A percentile compares a stretch with the other conserved stretches of the same genome.
These are phyloP conservation scores for Vitrella brassicaformis DNA, from an alignment of 73 alveolate species.

Conservation along the genomic window DNA sequence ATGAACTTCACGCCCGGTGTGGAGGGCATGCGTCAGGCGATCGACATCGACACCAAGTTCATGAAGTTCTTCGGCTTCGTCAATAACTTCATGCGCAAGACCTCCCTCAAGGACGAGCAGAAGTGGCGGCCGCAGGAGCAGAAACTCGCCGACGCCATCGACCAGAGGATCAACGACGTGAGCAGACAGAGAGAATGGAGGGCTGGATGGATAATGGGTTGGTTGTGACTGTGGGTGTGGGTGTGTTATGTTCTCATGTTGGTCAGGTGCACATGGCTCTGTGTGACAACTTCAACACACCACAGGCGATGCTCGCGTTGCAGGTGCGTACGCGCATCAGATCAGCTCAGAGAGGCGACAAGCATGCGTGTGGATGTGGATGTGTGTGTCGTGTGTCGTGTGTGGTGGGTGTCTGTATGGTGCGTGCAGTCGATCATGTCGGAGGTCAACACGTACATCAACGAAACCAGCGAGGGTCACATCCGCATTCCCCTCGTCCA, in stretches of 20 bases:
- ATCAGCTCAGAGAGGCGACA: no score
- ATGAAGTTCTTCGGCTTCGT: background rate
- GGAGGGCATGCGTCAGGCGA: background rate
- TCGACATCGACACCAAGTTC: background rate
- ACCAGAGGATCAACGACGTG: no score
- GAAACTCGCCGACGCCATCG: background rate
- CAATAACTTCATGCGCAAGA: background rate
- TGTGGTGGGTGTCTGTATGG: no score
- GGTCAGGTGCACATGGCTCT: background rate
- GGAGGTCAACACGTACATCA: background rate
- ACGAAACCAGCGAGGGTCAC: background rate
- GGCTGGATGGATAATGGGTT: no score
- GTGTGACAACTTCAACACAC: background rate
- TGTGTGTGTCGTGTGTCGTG: no score
- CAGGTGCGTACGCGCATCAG: no score
- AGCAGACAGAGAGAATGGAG: no score
- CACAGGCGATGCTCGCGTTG: background rate
- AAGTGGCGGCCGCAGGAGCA: background rate
- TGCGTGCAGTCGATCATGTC: no score
- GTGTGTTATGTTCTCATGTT: no score
- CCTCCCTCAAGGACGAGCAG: background rate
- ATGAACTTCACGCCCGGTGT: conserved; percentile 58
- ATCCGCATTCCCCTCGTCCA: background rate
- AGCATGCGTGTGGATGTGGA: no score
- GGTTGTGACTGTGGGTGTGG: no score